Evolutionary conservation across 2,329 filamentous ascomycete species (phyloP).

Genomic region (Fusarium cyanostomum): DNA sequence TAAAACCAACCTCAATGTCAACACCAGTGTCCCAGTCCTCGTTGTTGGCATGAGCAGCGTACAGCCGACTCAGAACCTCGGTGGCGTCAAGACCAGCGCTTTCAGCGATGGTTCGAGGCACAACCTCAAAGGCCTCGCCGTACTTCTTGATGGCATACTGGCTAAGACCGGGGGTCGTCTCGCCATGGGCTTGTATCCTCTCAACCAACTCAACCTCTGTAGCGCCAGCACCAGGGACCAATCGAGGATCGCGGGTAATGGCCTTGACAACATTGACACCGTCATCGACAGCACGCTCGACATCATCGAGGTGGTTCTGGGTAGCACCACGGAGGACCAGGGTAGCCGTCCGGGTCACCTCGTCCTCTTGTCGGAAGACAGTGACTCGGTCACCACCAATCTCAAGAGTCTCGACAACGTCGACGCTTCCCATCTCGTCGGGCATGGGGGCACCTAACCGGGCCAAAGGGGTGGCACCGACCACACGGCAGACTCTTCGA

Average conservation of each 20-base stretch:
- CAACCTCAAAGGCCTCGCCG: slow-evolving; percentile 96
- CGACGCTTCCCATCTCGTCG: slow-evolving; percentile 97
- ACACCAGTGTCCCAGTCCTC: slow-evolving; percentile 92
- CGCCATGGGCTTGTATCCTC: slow-evolving; percentile 87
- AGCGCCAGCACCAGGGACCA: slow-evolving; percentile 94
- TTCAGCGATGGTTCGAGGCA: slow-evolving; percentile 92
- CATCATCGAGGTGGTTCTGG: slow-evolving; percentile 96
- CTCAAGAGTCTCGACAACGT: slow-evolving; percentile 95
- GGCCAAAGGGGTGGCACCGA: slow-evolving; percentile 95
- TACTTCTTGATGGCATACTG: slow-evolving; percentile 99
- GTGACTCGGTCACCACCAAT: slow-evolving; percentile 98
- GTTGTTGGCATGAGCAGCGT: slow-evolving; percentile 90
- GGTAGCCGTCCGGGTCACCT: slow-evolving; percentile 91
- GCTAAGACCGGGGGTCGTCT: slow-evolving; percentile 90
- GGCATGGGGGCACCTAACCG: slow-evolving; percentile 97
- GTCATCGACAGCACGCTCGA: slow-evolving; percentile 96
- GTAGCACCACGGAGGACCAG: slow-evolving; percentile 94
- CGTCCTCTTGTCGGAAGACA: slow-evolving; percentile 96
- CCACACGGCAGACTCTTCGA: slow-evolving; percentile 91
- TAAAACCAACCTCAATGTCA: slow-evolving; percentile 77
- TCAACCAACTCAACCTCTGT: slow-evolving; percentile 95
- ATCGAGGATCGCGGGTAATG: slow-evolving; percentile 89
- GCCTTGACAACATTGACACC: slow-evolving; percentile 99
- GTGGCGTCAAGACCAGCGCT: slow-evolving; percentile 96
- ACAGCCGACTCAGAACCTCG: slow-evolving; percentile 91